These are phyloP conservation scores for Sarocladium oryzae DNA, from an alignment of 2,329 filamentous ascomycete species.

Conservation along the genomic window DNA sequence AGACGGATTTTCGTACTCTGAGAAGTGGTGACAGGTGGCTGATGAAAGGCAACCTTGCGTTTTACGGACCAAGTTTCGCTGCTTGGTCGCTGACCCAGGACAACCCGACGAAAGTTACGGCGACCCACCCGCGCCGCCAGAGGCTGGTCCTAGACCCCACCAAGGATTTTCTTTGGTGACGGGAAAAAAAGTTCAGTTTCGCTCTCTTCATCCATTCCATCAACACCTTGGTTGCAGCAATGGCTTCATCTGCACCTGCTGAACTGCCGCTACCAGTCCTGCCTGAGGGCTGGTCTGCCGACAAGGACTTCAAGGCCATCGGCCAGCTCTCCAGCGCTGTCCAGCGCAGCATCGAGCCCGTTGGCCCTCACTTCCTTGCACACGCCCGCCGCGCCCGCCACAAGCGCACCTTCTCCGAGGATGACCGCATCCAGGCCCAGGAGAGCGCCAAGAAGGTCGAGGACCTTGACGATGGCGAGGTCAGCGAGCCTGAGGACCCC, in stretches of 20 bases:
- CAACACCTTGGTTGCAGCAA: slow-evolving; percentile 27
- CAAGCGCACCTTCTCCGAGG: slow-evolving; percentile 96
- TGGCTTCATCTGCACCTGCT: slow-evolving; percentile 59
- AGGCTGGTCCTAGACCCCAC: not conserved
- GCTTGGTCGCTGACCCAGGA: too few relatives aligned
- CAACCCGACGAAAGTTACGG: not conserved
- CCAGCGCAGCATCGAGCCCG: slow-evolving; percentile 87
- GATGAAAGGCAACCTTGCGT: not conserved
- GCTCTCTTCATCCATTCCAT: slow-evolving; percentile 14
- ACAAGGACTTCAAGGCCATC: slow-evolving; percentile 87
- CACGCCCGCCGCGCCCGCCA: slow-evolving; percentile 93
- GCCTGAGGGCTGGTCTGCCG: slow-evolving; percentile 72
- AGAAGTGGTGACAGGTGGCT: not conserved
- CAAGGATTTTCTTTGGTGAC: not conserved
- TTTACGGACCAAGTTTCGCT: slow-evolving; percentile 5
- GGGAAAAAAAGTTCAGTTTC: slow-evolving; percentile 11
- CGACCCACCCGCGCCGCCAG: not conserved
- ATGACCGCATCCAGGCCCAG: slow-evolving; percentile 94
- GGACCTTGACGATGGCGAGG: slow-evolving; percentile 81
- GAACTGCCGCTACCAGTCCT: slow-evolving; percentile 66
- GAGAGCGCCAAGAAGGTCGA: slow-evolving; percentile 94
- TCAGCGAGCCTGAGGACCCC: slow-evolving; percentile 89
- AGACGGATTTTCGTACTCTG: not conserved
- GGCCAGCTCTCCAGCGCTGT: slow-evolving; percentile 69
- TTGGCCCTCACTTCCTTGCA: slow-evolving; percentile 93